phyloP scores from a whole-genome alignment of 208 protist genomes.

The Giardia muris region DNA sequence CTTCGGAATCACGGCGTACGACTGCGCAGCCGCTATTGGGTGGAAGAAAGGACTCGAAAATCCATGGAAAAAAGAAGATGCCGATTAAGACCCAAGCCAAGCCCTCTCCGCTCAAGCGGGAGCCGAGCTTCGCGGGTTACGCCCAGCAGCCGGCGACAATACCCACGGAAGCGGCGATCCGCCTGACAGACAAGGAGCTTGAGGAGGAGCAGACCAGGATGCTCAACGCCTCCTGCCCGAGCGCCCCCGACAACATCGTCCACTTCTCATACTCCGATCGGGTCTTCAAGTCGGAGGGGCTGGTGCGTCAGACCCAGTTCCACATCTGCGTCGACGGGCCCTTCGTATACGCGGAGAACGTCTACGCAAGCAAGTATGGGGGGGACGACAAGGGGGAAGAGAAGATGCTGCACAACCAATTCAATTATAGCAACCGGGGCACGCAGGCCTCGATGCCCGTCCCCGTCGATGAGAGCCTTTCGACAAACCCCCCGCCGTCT shows the following conservation, averaged over 20 bases:
- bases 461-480: background rate
- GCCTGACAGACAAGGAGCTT: background rate
- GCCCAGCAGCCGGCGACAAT: too few relatives aligned
- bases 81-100: too few relatives aligned
- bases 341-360: background rate
- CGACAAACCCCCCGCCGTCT: background rate
- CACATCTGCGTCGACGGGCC: constrained; percentile 12
- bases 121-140: too few relatives aligned
- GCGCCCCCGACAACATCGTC: background rate
- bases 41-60: too few relatives aligned
- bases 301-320: background rate
- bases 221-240: background rate
- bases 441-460: background rate
- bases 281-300: background rate
- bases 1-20: too few relatives aligned
- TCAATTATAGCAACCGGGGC: constrained; percentile 17
- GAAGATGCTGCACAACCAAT: background rate
- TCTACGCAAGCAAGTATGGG: background rate
- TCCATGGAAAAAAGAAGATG: too few relatives aligned
- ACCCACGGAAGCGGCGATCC: too few relatives aligned
- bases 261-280: background rate
- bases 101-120: too few relatives aligned
- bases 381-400: background rate
- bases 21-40: too few relatives aligned
- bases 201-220: background rate